These are phyloP conservation scores for Solanum neorickii DNA, from an alignment of 257 asterid genomes.

Conservation along the genomic window DNA sequence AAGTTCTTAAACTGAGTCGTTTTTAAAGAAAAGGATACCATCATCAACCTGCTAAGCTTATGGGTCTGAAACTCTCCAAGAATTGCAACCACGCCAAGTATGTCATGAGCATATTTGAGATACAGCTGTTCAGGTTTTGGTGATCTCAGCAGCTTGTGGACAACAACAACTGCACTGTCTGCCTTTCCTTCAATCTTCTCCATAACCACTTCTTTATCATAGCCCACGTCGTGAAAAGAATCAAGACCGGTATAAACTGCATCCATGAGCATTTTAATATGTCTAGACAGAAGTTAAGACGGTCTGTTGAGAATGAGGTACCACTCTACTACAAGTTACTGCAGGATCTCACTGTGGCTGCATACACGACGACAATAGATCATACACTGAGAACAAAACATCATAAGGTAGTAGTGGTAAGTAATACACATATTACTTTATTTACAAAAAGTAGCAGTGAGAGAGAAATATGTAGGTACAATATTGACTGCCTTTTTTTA, in stretches of 20 bases:
- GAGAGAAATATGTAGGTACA: not conserved
- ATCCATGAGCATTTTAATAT: not conserved
- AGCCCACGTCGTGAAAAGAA: not conserved
- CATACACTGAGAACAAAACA: not conserved
- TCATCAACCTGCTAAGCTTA: conserved; percentile 48
- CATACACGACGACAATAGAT: not conserved
- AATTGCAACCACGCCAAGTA: conserved; percentile 55
- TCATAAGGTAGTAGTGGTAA: not conserved
- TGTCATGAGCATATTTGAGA: not conserved
- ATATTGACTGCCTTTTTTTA: not conserved
- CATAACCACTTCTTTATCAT: conserved; percentile 1
- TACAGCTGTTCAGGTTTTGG: not conserved
- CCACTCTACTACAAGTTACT: not conserved
- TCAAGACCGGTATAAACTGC: conserved; percentile 18
- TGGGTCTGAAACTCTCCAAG: conserved; percentile 37
- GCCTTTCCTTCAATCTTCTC: conserved; percentile 17
- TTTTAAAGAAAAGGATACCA: not conserved
- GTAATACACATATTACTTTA: not conserved
- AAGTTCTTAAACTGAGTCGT: not conserved
- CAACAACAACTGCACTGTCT: conserved; percentile 36
- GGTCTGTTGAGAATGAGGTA: not conserved
- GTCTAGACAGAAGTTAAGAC: not conserved
- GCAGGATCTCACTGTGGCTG: not conserved
- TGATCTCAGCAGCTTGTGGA: conserved; percentile 21
- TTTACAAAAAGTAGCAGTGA: not conserved